These are phyloP conservation scores for Flaveria floridana DNA, from an alignment of 140 eudicot genomes.

Conservation along the genomic window DNA sequence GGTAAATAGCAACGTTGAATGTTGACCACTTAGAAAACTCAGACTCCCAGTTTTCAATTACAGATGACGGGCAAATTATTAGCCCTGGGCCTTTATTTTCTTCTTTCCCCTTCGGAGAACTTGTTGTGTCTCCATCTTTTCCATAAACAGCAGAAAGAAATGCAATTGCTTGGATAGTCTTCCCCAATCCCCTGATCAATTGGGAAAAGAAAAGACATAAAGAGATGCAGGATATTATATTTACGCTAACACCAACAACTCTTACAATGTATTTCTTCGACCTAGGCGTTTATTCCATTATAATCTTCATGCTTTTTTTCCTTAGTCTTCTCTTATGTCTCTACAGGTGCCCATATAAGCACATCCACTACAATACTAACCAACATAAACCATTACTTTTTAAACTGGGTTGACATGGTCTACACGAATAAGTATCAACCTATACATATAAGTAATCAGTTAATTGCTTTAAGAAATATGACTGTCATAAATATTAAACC, in stretches of 20 bases:
- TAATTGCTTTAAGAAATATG: neutral
- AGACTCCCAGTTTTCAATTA: conserved; percentile 79
- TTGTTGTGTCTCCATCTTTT: conserved; percentile 54
- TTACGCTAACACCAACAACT: neutral
- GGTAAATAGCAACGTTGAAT: conserved; percentile 66
- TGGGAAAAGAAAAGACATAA: neutral
- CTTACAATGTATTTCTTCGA: neutral
- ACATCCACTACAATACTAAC: neutral
- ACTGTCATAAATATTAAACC: neutral
- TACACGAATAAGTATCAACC: neutral
- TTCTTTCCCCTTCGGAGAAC: conserved; percentile 26
- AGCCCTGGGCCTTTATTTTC: conserved; percentile 54
- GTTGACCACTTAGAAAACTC: conserved; percentile 89
- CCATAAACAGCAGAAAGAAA: conserved; percentile 76
- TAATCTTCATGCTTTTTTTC: neutral
- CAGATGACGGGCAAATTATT: conserved; percentile 81
- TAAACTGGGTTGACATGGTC: neutral
- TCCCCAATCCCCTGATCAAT: conserved; percentile 85
- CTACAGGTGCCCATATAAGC: neutral
- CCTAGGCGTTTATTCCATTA: neutral
- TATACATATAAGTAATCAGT: neutral
- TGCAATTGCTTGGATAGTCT: conserved; percentile 95
- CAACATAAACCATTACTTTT: neutral
- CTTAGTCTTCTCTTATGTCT: neutral
- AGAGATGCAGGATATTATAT: neutral